phyloP scores from a whole-genome alignment of 148 eudicot genomes.

The Rhododendron ovatum region DNA sequence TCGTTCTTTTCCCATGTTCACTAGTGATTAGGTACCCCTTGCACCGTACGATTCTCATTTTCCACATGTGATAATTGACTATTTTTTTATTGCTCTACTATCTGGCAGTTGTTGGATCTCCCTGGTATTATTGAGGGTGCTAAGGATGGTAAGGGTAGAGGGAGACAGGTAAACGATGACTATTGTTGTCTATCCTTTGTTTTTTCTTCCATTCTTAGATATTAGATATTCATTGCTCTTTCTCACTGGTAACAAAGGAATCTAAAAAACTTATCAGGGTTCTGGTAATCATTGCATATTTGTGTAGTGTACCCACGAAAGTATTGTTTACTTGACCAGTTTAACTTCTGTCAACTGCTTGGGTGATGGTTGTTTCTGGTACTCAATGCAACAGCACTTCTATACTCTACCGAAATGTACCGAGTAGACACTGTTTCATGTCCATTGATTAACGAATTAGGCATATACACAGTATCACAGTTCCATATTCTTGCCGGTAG shows the following conservation, averaged over 20 bases:
- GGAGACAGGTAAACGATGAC: conserved; percentile 73
- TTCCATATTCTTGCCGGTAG: neutral
- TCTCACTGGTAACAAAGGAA: neutral
- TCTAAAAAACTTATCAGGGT: neutral
- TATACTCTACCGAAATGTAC: neutral
- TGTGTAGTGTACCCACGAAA: neutral
- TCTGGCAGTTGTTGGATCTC: conserved; percentile 80
- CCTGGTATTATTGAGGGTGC: conserved; percentile 99
- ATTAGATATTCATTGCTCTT: neutral
- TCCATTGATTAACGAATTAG: neutral
- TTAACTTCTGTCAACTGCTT: neutral
- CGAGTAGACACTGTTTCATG: neutral
- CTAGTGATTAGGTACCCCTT: neutral
- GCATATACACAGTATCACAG: neutral
- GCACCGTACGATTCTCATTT: neutral
- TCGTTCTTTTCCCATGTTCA: neutral
- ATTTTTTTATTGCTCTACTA: neutral
- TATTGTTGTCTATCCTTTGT: neutral
- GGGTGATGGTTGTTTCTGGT: neutral
- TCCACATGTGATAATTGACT: conserved; percentile 8
- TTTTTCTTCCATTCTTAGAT: neutral
- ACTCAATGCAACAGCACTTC: neutral
- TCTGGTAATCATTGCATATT: neutral
- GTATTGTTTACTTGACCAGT: neutral
- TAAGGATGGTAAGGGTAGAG: conserved; percentile 99